These are phyloP conservation scores for Fragaria vesca DNA, from an alignment of 306 rosid genomes.

Conservation along the genomic window DNA sequence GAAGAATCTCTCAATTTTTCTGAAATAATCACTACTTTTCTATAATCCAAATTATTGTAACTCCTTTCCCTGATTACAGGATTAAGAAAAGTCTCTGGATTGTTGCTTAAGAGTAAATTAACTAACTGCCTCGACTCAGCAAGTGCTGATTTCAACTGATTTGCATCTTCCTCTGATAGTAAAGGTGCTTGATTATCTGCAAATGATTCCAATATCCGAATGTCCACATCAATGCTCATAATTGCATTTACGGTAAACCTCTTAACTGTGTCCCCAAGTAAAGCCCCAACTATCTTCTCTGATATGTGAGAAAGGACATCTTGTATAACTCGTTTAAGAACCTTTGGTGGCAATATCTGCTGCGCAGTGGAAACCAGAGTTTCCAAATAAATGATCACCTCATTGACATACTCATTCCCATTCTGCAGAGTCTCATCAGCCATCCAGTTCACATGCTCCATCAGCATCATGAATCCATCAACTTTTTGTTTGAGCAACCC, in stretches of 20 bases:
- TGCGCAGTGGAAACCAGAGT: constrained; percentile 92
- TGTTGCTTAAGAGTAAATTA: constrained; percentile 82
- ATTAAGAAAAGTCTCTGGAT: constrained; percentile 89
- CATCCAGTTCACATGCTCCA: constrained; percentile 90
- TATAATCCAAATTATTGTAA: constrained; percentile 73
- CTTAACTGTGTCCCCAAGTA: constrained; percentile 76
- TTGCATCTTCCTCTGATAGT: constrained; percentile 71
- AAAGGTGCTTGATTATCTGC: constrained; percentile 79
- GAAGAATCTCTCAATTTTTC: constrained; percentile 91
- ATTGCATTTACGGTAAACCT: constrained; percentile 71
- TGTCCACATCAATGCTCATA: constrained; percentile 78
- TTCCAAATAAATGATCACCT: constrained; percentile 90
- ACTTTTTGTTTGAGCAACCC: constrained; percentile 35
- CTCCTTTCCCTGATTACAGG: constrained; percentile 96
- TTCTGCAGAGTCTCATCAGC: constrained; percentile 68
- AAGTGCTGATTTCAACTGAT: constrained; percentile 69
- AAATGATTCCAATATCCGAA: constrained; percentile 78
- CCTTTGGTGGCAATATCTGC: constrained; percentile 85
- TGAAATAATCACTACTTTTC: constrained; percentile 75
- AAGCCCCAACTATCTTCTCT: constrained; percentile 68
- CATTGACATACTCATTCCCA: constrained; percentile 90
- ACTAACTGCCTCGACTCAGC: constrained; percentile 75
- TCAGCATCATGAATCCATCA: constrained; percentile 79
- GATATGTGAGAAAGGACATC: constrained; percentile 91
- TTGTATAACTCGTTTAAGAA: constrained; percentile 81